phyloP scores from a whole-genome alignment of 371 early-diverging fungal genomes.

The Umbelopsis sp. region DNA sequence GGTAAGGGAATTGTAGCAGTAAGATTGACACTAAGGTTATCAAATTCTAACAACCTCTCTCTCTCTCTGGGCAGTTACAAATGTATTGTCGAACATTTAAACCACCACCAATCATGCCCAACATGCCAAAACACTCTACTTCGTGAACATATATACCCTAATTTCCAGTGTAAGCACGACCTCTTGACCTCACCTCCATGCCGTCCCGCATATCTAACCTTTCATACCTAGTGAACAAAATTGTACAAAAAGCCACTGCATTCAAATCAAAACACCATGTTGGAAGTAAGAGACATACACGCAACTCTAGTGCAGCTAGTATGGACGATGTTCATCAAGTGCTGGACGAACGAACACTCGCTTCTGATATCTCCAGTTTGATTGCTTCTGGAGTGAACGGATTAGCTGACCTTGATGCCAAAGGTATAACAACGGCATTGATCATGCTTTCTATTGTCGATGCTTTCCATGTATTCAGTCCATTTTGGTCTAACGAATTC shows the following conservation, averaged over 20 bases:
- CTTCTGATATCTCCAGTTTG: background rate
- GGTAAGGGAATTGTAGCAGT: constrained; percentile 48
- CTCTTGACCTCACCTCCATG: no score
- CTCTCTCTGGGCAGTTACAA: constrained; percentile 47
- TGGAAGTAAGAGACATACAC: background rate
- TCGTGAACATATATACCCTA: constrained; percentile 77
- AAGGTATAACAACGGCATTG: background rate
- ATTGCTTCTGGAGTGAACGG: background rate
- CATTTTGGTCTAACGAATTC: no score
- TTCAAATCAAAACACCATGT: constrained; percentile 1
- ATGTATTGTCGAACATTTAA: constrained; percentile 75
- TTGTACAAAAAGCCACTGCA: constrained; percentile 27
- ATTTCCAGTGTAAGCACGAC: constrained; percentile 67
- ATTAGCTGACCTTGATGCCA: background rate
- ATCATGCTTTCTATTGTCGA: no score
- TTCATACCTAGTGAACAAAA: constrained; percentile 29
- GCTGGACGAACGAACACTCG: background rate
- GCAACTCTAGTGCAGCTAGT: background rate
- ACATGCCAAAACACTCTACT: constrained; percentile 62
- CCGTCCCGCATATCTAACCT: no score
- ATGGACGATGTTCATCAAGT: background rate
- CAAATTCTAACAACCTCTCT: background rate
- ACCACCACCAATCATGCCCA: constrained; percentile 68
- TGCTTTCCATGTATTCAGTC: no score
- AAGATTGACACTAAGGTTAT: background rate